A percentile compares a stretch with the other conserved stretches of the same genome.
These are phyloP conservation scores for Colletotrichum chrysophilum DNA, from an alignment of 2,329 filamentous ascomycete species.

Conservation along the genomic window DNA sequence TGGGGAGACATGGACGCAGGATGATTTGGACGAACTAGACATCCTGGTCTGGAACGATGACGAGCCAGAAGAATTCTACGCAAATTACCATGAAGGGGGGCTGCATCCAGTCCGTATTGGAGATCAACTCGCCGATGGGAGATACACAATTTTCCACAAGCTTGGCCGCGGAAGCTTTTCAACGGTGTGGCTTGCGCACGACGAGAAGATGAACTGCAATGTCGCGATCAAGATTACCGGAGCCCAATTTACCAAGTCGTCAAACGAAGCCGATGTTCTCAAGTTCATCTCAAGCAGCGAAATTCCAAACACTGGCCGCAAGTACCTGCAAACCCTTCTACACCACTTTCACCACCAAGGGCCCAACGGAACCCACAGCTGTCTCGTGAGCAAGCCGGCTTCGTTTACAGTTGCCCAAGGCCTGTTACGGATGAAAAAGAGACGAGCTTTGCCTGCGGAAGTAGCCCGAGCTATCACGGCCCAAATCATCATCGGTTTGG, in stretches of 20 bases:
- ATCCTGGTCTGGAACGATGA: neutral
- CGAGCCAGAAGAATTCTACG: neutral
- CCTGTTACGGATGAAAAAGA: neutral
- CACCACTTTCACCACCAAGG: neutral
- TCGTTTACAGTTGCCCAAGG: neutral
- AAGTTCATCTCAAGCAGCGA: neutral
- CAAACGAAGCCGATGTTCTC: neutral
- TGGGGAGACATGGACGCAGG: neutral
- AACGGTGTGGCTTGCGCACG: neutral
- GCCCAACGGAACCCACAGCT: neutral
- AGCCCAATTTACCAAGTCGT: neutral
- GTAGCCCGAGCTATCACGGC: neutral
- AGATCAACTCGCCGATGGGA: neutral
- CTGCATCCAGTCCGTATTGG: neutral
- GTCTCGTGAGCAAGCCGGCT: neutral
- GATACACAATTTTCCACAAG: neutral
- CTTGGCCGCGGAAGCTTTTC: neutral
- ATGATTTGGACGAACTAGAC: neutral
- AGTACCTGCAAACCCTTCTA: neutral
- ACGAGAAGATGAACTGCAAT: neutral
- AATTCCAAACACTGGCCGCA: neutral
- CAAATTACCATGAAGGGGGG: neutral
- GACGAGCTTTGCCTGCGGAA: accelerated
- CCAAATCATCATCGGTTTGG: neutral
- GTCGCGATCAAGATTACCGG: neutral